Evolutionary conservation across 2,329 filamentous ascomycete species (phyloP).

Genomic region (Curvularia verruculosa): DNA sequence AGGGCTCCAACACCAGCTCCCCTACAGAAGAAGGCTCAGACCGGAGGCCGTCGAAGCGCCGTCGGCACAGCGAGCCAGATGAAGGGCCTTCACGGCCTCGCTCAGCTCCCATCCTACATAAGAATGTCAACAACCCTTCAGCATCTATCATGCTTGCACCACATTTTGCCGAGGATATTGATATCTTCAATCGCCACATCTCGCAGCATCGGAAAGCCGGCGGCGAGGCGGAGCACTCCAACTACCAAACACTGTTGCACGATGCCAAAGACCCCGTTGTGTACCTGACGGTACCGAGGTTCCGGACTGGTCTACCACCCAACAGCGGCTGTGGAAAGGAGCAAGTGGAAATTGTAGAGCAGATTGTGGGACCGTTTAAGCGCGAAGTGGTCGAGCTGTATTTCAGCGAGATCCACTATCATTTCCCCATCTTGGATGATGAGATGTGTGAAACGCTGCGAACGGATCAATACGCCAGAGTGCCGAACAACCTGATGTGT

Average conservation of each 20-base stretch:
- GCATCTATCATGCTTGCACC: conserved; percentile 50
- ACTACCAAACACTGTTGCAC: conserved; percentile 59
- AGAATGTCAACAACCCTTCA: conserved; percentile 39
- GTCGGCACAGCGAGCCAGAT: conserved; percentile 36
- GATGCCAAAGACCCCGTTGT: conserved; percentile 50
- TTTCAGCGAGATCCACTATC: conserved; percentile 47
- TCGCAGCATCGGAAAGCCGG: conserved; percentile 37
- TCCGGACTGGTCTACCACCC: conserved; percentile 53
- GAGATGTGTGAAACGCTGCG: conserved; percentile 45
- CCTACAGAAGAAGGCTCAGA: conserved; percentile 33
- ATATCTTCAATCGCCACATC: conserved; percentile 50
- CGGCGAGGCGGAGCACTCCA: conserved; percentile 41
- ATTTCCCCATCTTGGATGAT: conserved; percentile 51
- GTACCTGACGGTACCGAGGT: conserved; percentile 56
- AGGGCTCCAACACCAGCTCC: conserved; percentile 30
- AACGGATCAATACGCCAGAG: conserved; percentile 41
- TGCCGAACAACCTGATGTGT: conserved; percentile 49
- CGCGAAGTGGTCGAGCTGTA: conserved; percentile 54
- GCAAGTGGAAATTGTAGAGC: conserved; percentile 51
- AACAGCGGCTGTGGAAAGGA: conserved; percentile 45
- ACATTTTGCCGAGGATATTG: conserved; percentile 51
- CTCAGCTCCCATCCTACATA: conserved; percentile 38
- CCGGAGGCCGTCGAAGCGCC: conserved; percentile 33
- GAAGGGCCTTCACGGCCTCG: conserved; percentile 28
- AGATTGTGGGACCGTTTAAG: conserved; percentile 49